Evolutionary conservation across 768 basidiomycete genomes (phyloP).

Genomic region (Paxillus ammoniavirescens): DNA sequence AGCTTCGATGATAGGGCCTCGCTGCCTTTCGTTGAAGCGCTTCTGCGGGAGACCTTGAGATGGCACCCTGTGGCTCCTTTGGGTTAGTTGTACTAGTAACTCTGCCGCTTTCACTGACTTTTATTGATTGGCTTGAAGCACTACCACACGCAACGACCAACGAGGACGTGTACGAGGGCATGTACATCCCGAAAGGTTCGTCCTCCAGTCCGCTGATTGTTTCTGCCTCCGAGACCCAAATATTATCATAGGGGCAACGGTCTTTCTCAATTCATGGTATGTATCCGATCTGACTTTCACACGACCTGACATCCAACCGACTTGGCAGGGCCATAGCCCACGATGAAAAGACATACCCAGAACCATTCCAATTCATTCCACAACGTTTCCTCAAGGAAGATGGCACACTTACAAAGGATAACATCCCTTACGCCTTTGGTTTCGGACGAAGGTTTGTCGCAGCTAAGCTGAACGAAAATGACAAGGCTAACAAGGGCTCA

Average conservation of each 20-base stretch:
- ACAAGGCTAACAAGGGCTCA: not conserved
- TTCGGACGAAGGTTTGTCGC: conserved; percentile 23
- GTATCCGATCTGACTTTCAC: not conserved
- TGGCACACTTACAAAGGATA: conserved; percentile 10
- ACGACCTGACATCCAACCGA: not conserved
- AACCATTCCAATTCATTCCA: conserved; percentile 42
- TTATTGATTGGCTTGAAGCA: conserved; percentile 10
- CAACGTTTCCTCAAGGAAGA: conserved; percentile 33
- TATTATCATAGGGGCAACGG: conserved; percentile 13
- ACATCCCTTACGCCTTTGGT: conserved; percentile 17
- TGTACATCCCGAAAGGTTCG: conserved; percentile 24
- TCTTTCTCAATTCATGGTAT: conserved; percentile 25
- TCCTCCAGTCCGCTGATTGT: not conserved
- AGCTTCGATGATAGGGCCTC: conserved; percentile 20
- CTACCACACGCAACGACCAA: conserved; percentile 20
- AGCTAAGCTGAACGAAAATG: not conserved
- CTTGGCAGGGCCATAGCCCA: conserved; percentile 37
- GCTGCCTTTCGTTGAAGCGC: conserved; percentile 26
- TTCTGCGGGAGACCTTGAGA: conserved; percentile 20
- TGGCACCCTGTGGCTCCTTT: conserved; percentile 23
- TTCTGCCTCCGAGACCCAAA: not conserved
- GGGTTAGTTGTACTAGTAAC: conserved; percentile 13
- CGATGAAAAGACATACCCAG: conserved; percentile 35
- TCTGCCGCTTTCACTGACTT: not conserved
- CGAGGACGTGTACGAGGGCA: conserved; percentile 25